phyloP scores from a whole-genome alignment of 306 rosid genomes.

The Inga oerstediana region DNA sequence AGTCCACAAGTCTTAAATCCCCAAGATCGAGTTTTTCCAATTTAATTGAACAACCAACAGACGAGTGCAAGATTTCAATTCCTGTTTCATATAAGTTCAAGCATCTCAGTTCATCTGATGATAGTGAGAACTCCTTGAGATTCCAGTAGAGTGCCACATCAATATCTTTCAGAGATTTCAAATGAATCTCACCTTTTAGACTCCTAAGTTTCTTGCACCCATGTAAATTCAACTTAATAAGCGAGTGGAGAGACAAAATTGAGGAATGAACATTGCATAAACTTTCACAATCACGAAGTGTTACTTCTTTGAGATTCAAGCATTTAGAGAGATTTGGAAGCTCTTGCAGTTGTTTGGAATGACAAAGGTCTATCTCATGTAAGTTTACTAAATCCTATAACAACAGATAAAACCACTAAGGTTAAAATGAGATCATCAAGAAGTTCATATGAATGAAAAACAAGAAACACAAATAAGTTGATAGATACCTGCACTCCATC shows the following conservation, averaged over 20 bases:
- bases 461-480: no score
- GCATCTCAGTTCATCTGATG: neutral
- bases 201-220: neutral
- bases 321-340: neutral
- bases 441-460: no score
- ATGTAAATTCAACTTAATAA: neutral
- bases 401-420: no score
- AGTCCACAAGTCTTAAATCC: neutral
- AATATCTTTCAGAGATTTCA: neutral
- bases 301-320: neutral
- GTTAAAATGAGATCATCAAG: no score
- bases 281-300: neutral
- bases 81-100: neutral
- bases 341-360: no score
- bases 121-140: neutral
- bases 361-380: no score
- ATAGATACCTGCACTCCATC: no score
- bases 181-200: neutral
- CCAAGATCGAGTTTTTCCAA: neutral
- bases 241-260: neutral
- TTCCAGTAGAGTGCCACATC: neutral
- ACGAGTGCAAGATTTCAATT: neutral
- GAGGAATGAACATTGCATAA: slow-evolving; percentile 22
- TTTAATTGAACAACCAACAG: neutral
- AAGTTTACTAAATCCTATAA: no score